Percentiles rank a stretch among this genome's conserved stretches.
Conservation (phyloP, 805 yeast genomes). For the Wickerhamomyces rabaulensis region DNA sequence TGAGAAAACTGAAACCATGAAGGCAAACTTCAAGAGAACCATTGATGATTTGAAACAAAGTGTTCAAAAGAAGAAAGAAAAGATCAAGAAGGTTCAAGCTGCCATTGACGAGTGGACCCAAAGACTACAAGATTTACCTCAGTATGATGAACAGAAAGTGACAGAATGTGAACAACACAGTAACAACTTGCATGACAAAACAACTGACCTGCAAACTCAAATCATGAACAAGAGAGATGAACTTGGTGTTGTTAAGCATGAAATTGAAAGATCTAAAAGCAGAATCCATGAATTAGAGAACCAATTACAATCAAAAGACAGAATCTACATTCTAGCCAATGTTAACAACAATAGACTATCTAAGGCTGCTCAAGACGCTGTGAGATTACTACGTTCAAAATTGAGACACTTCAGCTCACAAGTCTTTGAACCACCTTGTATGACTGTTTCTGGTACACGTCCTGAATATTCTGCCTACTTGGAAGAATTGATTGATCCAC, state of each 20-base stretch:
- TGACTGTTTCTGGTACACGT: constrained; percentile 54
- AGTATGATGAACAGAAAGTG: constrained; percentile 16
- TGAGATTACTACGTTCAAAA: constrained; percentile 36
- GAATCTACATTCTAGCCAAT: constrained; percentile 40
- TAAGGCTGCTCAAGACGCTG: constrained; percentile 30
- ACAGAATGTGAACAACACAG: constrained; percentile 15
- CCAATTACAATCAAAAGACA: constrained; percentile 43
- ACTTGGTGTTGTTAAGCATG: constrained; percentile 29
- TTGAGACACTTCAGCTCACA: constrained; percentile 29
- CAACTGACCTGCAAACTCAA: constrained; percentile 30
- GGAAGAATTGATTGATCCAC: constrained; percentile 49
- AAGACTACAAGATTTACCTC: constrained; percentile 11
- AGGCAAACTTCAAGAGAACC: background rate
- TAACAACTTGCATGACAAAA: constrained; percentile 24
- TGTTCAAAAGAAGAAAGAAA: constrained; percentile 7
- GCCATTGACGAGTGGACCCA: constrained; percentile 14
- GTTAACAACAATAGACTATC: constrained; percentile 5
- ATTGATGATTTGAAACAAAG: background rate
- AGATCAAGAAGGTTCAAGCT: background rate
- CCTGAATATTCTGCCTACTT: constrained; percentile 46
- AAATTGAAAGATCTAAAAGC: constrained; percentile 26
- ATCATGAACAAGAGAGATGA: constrained; percentile 39
- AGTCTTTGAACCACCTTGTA: constrained; percentile 71
- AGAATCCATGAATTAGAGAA: constrained; percentile 31
- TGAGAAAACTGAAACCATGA: background rate